Evolutionary conservation across 768 basidiomycete species (phyloP).

Genomic region (Lactarius sanguifluus): DNA sequence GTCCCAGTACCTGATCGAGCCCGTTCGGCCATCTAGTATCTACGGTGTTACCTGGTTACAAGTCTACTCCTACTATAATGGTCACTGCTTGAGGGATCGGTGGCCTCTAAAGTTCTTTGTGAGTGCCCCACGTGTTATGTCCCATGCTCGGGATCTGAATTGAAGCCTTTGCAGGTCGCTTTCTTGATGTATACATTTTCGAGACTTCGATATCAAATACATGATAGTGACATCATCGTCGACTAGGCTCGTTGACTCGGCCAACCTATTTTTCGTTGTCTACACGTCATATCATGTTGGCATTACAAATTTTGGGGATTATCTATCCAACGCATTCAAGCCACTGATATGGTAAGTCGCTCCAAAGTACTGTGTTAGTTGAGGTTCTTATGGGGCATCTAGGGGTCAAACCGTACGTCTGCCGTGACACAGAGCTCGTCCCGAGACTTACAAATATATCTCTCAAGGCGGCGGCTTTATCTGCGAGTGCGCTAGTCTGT

Average conservation of each 20-base stretch:
- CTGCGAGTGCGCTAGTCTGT: neutral
- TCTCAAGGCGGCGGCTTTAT: neutral
- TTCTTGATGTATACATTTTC: neutral
- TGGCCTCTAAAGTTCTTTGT: neutral
- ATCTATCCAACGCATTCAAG: too few relatives aligned
- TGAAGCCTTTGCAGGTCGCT: neutral
- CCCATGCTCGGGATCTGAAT: neutral
- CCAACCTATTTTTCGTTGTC: neutral
- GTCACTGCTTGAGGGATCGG: neutral
- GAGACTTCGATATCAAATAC: neutral
- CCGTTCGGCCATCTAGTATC: neutral
- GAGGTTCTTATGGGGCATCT: neutral
- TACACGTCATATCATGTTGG: neutral
- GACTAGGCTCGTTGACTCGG: neutral
- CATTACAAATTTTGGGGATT: neutral
- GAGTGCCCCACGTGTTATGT: neutral
- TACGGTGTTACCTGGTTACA: neutral
- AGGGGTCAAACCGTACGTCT: neutral
- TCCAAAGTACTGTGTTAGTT: too few relatives aligned
- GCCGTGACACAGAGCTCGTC: too few relatives aligned
- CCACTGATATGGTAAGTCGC: too few relatives aligned
- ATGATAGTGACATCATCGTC: neutral
- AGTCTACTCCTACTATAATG: neutral
- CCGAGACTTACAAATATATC: too few relatives aligned
- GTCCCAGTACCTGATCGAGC: neutral